phyloP scores from a whole-genome alignment of 306 rosid species.

The Fragaria nilgerrensis region DNA sequence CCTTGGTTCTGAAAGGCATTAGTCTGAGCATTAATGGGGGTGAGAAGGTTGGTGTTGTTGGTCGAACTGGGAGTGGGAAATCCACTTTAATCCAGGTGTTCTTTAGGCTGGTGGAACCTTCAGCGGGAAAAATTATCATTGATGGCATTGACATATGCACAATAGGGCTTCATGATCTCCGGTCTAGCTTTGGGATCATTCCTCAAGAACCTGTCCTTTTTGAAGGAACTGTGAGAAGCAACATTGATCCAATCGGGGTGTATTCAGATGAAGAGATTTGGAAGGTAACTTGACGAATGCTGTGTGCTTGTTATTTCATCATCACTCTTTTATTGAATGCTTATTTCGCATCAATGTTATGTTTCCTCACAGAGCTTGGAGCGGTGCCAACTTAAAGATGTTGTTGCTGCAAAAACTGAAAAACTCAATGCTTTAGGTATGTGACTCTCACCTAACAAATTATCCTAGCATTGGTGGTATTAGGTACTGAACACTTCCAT shows the following conservation, averaged over 20 bases:
- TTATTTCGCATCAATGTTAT: slow-evolving; percentile 13
- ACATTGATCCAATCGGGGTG: slow-evolving; percentile 69
- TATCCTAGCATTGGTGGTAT: neutral
- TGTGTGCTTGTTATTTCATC: neutral
- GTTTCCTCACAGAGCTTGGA: slow-evolving; percentile 59
- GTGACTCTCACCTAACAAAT: neutral
- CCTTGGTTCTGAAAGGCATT: slow-evolving; percentile 88
- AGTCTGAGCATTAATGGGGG: slow-evolving; percentile 79
- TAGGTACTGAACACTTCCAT: slow-evolving; percentile 8
- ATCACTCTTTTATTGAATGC: neutral
- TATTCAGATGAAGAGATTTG: slow-evolving; percentile 89
- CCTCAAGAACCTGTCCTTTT: slow-evolving; percentile 99
- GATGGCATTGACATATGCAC: slow-evolving; percentile 70
- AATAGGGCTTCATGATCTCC: slow-evolving; percentile 87
- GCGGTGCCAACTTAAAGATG: slow-evolving; percentile 90
- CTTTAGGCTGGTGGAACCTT: slow-evolving; percentile 92
- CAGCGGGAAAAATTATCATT: slow-evolving; percentile 77
- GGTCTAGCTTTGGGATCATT: slow-evolving; percentile 92
- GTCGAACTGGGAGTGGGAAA: slow-evolving; percentile 94
- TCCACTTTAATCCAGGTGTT: slow-evolving; percentile 91
- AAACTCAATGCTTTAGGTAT: slow-evolving; percentile 80
- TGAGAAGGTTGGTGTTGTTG: slow-evolving; percentile 90
- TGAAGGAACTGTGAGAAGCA: slow-evolving; percentile 90
- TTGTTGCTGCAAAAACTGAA: slow-evolving; percentile 72
- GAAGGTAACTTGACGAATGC: slow-evolving; percentile 50